Conservation (phyloP, 805 yeast species). For the Candida verbasci region DNA sequence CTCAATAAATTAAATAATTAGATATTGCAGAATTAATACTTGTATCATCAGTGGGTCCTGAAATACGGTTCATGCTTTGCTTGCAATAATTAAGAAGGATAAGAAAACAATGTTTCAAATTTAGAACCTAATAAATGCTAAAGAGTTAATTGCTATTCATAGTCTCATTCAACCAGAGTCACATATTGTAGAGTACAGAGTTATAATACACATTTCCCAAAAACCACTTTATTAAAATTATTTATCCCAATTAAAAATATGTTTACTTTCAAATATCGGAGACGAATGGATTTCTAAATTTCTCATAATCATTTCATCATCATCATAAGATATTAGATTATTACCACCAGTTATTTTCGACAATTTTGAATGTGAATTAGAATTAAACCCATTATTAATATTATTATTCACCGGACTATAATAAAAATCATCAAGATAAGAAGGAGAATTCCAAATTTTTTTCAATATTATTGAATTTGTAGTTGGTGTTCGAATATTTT, state of each 20-base stretch:
- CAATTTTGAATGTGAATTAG: constrained; percentile 9
- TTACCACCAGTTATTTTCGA: constrained; percentile 16
- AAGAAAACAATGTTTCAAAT: too few species aligned
- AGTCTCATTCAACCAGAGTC: too few species aligned
- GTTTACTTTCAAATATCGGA: constrained; percentile 7
- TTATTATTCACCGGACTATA: constrained; percentile 48
- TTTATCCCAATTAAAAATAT: constrained; percentile 7
- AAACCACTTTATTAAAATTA: neutral
- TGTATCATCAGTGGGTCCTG: too few species aligned
- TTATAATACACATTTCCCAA: too few species aligned
- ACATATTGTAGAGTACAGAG: too few species aligned
- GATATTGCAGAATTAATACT: too few species aligned
- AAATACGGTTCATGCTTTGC: too few species aligned
- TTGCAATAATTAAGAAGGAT: too few species aligned
- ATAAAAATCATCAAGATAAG: constrained; percentile 63
- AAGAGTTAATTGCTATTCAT: too few species aligned
- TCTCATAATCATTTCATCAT: constrained; percentile 42
- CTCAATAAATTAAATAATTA: too few species aligned
- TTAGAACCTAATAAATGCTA: too few species aligned
- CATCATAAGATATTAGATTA: constrained; percentile 38
- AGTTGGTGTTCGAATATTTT: constrained; percentile 35
- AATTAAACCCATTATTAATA: too few species aligned
- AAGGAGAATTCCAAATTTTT: constrained; percentile 62
- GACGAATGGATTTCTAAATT: constrained; percentile 25
- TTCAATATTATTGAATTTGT: constrained; percentile 43